Evolutionary conservation across 495 filamentous ascomycete species (phyloP).

Genomic region (Gamarada debralockiae): DNA sequence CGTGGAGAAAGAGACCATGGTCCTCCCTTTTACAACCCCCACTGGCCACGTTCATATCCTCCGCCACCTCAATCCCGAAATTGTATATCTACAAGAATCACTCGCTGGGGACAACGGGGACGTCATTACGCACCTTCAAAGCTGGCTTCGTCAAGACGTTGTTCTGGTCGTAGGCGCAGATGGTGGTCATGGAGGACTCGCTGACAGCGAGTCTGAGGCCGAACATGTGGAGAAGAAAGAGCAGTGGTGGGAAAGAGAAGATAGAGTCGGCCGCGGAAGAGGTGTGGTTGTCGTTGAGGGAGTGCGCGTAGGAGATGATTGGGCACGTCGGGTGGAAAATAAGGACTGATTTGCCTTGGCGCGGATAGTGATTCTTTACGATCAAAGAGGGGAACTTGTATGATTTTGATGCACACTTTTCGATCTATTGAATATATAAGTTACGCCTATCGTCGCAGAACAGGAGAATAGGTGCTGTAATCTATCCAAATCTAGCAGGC

Average conservation of each 20-base stretch:
- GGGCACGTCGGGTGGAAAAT: slow-evolving; percentile 68
- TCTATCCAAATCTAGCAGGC: too few species aligned
- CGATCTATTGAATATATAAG: slow-evolving; percentile 4
- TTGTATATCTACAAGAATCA: slow-evolving; percentile 82
- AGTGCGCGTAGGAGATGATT: slow-evolving; percentile 74
- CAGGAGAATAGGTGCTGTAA: too few species aligned
- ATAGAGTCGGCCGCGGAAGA: slow-evolving; percentile 78
- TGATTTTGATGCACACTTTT: slow-evolving; percentile 16
- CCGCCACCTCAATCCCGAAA: slow-evolving; percentile 74
- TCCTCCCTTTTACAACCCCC: slow-evolving; percentile 80
- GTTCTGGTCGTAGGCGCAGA: slow-evolving; percentile 80
- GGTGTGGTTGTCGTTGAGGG: slow-evolving; percentile 84
- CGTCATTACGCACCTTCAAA: slow-evolving; percentile 64
- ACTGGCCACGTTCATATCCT: slow-evolving; percentile 79
- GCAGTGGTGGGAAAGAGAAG: slow-evolving; percentile 80
- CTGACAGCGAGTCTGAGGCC: slow-evolving; percentile 84
- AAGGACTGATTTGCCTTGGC: slow-evolving; percentile 49
- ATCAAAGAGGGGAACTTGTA: not conserved
- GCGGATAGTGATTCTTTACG: not conserved
- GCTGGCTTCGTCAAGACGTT: slow-evolving; percentile 80
- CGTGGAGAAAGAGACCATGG: slow-evolving; percentile 77
- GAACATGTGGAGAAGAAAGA: slow-evolving; percentile 56
- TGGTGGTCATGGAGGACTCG: slow-evolving; percentile 76
- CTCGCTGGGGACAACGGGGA: slow-evolving; percentile 68
- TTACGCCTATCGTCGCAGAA: too few species aligned